Evolutionary conservation across 306 rosid genomes (phyloP).

Genomic region (Biancaea sappan): DNA sequence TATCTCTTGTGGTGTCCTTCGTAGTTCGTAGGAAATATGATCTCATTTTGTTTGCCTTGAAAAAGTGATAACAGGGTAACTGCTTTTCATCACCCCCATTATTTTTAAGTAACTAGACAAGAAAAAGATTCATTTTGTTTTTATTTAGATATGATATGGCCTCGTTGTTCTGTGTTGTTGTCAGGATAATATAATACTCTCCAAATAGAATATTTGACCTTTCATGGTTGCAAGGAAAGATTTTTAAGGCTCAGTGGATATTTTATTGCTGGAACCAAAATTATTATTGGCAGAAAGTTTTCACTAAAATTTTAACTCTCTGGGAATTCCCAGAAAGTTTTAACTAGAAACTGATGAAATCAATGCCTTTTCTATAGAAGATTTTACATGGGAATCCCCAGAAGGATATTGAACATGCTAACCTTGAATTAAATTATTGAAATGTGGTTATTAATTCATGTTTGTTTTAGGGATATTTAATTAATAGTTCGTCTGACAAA

Average conservation of each 20-base stretch:
- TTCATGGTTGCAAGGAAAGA: neutral
- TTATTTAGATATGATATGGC: neutral
- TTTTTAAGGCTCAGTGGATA: neutral
- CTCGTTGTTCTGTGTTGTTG: neutral
- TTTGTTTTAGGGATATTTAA: constrained; percentile 9
- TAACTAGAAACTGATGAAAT: constrained; percentile 3
- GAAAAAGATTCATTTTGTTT: neutral
- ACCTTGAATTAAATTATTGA: neutral
- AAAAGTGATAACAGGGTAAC: neutral
- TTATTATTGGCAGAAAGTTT: constrained; percentile 1
- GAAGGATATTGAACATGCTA: constrained; percentile 20
- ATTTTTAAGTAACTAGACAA: neutral
- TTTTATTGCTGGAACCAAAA: neutral
- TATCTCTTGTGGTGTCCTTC: neutral
- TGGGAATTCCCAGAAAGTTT: constrained; percentile 4
- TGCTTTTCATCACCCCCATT: neutral
- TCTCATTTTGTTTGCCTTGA: neutral
- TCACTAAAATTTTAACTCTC: constrained; percentile 13
- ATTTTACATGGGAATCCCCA: neutral
- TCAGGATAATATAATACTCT: neutral
- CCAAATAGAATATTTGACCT: neutral
- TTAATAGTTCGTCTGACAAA: neutral
- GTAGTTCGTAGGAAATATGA: neutral
- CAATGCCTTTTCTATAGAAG: constrained; percentile 25
- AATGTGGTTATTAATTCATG: constrained; percentile 19